These are phyloP conservation scores for Hypoxylon fuscum DNA, from an alignment of 495 filamentous ascomycete genomes.

Conservation along the genomic window DNA sequence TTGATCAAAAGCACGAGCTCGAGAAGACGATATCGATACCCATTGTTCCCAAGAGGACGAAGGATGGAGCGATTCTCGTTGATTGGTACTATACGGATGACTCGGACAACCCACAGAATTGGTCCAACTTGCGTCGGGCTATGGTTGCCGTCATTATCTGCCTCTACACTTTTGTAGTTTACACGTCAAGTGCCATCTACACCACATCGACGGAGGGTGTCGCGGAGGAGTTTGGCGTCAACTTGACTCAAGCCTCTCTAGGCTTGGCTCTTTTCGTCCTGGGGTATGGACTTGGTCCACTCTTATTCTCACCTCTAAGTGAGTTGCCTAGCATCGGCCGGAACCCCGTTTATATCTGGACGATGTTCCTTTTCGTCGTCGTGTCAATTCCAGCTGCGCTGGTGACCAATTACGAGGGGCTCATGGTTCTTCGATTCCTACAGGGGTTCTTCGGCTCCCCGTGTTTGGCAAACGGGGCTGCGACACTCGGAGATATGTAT, in stretches of 20 bases:
- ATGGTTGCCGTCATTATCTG: slow-evolving; percentile 62
- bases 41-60: slow-evolving; percentile 52
- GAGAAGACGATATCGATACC: slow-evolving; percentile 58
- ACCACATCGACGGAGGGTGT: slow-evolving; percentile 55
- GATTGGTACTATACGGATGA: slow-evolving; percentile 66
- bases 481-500: slow-evolving; percentile 83
- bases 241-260: slow-evolving; percentile 62
- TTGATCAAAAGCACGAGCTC: slow-evolving; percentile 52
- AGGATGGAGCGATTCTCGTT: slow-evolving; percentile 63
- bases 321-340: slow-evolving; percentile 74
- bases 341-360: slow-evolving; percentile 73
- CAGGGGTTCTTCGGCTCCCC: slow-evolving; percentile 78
- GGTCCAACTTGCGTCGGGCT: slow-evolving; percentile 49
- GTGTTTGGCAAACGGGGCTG: slow-evolving; percentile 79
- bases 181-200: slow-evolving; percentile 61
- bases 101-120: slow-evolving; percentile 66
- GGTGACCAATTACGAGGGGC: slow-evolving; percentile 73
- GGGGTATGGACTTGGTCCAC: slow-evolving; percentile 65
- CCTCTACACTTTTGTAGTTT: slow-evolving; percentile 59
- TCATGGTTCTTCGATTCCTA: slow-evolving; percentile 79
- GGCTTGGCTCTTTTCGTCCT: slow-evolving; percentile 66
- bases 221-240: slow-evolving; percentile 59
- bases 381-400: slow-evolving; percentile 80
- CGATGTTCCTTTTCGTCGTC: slow-evolving; percentile 75
- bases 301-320: slow-evolving; percentile 51